These are phyloP conservation scores for Candida qinlingensis DNA, from an alignment of 805 yeast species.

Conservation along the genomic window DNA sequence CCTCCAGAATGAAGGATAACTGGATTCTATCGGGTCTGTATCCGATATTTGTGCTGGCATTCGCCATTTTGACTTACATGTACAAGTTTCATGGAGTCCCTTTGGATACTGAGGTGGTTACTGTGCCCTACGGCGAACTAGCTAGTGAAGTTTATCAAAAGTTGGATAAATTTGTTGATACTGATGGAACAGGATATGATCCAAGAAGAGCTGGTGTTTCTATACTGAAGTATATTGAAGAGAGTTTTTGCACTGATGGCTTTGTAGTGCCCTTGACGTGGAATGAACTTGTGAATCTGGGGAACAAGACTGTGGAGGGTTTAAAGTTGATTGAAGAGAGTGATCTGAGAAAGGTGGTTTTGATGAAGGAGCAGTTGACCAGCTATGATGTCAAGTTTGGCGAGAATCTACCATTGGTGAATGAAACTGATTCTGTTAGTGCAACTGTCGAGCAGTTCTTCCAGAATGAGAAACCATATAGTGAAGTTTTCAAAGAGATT, in stretches of 20 bases:
- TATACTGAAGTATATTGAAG: neutral
- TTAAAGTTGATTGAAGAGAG: constrained; percentile 7
- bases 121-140: constrained; percentile 1
- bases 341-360: constrained; percentile 8
- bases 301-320: constrained; percentile 19
- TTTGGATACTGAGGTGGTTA: neutral
- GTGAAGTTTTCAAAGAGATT: constrained; percentile 2
- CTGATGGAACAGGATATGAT: constrained; percentile 4
- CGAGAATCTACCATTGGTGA: neutral
- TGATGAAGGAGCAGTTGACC: constrained; percentile 14
- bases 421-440: constrained; percentile 1
- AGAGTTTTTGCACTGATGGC: neutral
- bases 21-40: too few relatives aligned
- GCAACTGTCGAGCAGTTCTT: constrained; percentile 1
- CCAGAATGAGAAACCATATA: neutral
- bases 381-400: constrained; percentile 4
- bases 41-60: too few relatives aligned
- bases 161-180: neutral
- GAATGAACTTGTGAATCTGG: constrained; percentile 12
- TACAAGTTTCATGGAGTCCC: too few relatives aligned
- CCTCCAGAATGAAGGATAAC: too few relatives aligned
- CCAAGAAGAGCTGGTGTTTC: constrained; percentile 10
- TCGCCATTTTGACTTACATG: too few relatives aligned
- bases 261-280: constrained; percentile 12
- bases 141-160: too few relatives aligned